phyloP scores from a whole-genome alignment of 257 asterid species.

The Gentiana dahurica region DNA sequence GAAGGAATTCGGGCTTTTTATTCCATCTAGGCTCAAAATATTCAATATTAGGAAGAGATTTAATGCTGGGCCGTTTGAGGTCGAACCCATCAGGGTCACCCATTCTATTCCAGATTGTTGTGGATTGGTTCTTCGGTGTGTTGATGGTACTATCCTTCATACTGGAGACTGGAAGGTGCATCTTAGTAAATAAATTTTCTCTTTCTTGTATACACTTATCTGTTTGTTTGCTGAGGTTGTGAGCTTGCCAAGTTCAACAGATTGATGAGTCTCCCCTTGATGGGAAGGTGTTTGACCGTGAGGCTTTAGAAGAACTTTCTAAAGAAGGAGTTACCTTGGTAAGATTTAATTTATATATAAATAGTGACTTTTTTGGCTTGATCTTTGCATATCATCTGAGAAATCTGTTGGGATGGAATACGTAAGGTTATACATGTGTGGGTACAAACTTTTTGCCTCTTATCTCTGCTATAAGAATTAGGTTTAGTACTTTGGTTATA shows the following conservation, averaged over 20 bases:
- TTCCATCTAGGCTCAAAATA: constrained; percentile 86
- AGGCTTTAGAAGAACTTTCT: constrained; percentile 87
- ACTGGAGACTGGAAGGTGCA: constrained; percentile 99
- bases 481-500: too few species aligned
- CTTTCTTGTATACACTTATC: constrained; percentile 3
- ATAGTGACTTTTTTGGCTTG: too few species aligned
- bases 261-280: constrained; percentile 96
- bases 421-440: too few species aligned
- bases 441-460: too few species aligned
- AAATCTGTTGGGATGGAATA: too few species aligned
- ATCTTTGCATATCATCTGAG: too few species aligned
- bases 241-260: constrained; percentile 32
- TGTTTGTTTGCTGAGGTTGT: constrained; percentile 7
- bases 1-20: constrained; percentile 90
- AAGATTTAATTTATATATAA: constrained; percentile 16
- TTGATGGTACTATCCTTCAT: constrained; percentile 97
- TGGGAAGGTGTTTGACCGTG: constrained; percentile 87
- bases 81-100: constrained; percentile 85
- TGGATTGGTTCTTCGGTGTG: constrained; percentile 94
- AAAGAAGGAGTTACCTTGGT: constrained; percentile 99
- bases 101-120: constrained; percentile 99
- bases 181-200: constrained; percentile 5
- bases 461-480: too few species aligned
- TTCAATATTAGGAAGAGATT: constrained; percentile 72
- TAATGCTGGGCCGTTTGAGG: constrained; percentile 95